Percentiles rank a stretch among this genome's conserved stretches.
phyloP scores from a whole-genome alignment of 192 early-diverging fungal species.

The Entrophospora sp. region DNA sequence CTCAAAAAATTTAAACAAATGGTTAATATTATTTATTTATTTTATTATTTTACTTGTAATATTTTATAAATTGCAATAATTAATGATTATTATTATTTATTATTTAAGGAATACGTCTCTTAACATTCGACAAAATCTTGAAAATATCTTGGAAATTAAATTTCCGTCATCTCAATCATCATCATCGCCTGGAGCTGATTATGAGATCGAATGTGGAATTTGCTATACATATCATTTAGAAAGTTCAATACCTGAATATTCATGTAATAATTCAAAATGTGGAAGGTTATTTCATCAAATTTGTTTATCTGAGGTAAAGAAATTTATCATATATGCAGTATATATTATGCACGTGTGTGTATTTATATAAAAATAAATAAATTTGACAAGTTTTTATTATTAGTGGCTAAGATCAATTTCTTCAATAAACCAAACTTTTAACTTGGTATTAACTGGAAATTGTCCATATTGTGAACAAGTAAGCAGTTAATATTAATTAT shows the following conservation, averaged over 20 bases:
- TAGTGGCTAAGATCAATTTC: conserved; percentile 15
- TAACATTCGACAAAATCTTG: conserved; percentile 12
- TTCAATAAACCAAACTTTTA: conserved; percentile 15
- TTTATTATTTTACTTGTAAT: not conserved
- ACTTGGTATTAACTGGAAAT: not conserved
- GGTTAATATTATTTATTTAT: not conserved
- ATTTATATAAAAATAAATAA: not conserved
- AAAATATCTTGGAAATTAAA: conserved; percentile 9
- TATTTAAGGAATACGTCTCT: not conserved
- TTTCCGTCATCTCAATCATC: conserved; percentile 5
- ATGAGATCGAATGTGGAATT: conserved; percentile 15
- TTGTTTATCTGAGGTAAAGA: conserved; percentile 10
- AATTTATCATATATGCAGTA: not conserved
- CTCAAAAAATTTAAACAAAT: conserved; percentile 1
- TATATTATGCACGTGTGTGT: not conserved
- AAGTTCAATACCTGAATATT: conserved; percentile 3
- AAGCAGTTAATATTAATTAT: not conserved
- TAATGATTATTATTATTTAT: not conserved
- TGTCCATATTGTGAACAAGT: conserved; percentile 23
- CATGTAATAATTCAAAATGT: conserved; percentile 18
- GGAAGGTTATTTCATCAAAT: conserved; percentile 10
- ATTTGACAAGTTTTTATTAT: not conserved
- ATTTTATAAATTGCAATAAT: not conserved
- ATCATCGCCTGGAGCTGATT: conserved; percentile 10
- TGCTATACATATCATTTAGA: conserved; percentile 16